These are phyloP conservation scores for Quercus cerris DNA, from an alignment of 306 rosid species.

Conservation along the genomic window DNA sequence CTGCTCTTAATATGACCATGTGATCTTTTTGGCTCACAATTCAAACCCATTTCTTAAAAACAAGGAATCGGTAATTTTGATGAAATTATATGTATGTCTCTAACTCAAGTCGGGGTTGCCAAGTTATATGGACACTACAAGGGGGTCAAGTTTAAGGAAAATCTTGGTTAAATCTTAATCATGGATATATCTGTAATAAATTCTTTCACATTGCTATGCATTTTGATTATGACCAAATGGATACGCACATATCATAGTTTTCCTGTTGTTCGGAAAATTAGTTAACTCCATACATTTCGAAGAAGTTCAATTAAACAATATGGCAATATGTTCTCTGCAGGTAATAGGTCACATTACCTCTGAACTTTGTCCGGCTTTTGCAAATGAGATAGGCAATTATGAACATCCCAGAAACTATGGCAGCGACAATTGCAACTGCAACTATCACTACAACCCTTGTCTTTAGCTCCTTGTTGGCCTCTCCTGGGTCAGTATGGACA, in stretches of 20 bases:
- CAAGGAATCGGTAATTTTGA: not conserved
- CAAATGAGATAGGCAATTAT: slow-evolving; percentile 15
- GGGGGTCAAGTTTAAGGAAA: not conserved
- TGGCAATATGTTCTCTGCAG: not conserved
- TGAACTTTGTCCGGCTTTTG: slow-evolving; percentile 17
- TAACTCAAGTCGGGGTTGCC: not conserved
- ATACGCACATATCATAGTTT: too few relatives aligned
- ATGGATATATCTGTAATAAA: too few relatives aligned
- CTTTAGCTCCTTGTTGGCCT: not conserved
- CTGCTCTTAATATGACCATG: too few relatives aligned
- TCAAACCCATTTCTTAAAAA: not conserved
- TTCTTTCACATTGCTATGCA: too few relatives aligned
- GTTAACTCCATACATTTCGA: not conserved
- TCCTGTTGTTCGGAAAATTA: not conserved
- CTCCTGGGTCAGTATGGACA: not conserved
- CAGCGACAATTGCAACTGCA: not conserved
- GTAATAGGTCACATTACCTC: slow-evolving; percentile 11
- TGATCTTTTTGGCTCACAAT: too few relatives aligned
- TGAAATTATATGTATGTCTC: not conserved
- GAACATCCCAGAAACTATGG: slow-evolving; percentile 18
- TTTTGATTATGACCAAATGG: too few relatives aligned
- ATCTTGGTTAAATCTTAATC: too few relatives aligned
- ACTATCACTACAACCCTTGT: slow-evolving; percentile 22
- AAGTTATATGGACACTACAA: not conserved
- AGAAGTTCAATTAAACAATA: not conserved